A percentile compares a stretch with the other conserved stretches of the same genome.
Evolutionary conservation across 257 asterid species (phyloP).

Genomic region (Mitragyna speciosa): DNA sequence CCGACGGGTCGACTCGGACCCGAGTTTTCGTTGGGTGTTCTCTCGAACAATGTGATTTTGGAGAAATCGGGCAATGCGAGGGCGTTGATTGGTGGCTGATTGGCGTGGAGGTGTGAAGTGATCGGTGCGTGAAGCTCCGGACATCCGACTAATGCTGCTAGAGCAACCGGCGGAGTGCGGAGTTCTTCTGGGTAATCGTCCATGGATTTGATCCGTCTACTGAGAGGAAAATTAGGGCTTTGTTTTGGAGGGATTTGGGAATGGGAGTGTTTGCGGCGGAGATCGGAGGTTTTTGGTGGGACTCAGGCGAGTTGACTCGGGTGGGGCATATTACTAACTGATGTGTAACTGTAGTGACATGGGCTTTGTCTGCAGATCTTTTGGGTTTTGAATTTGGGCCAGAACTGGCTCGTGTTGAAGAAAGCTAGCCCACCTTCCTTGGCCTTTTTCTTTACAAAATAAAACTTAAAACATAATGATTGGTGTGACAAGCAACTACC

Average conservation of each 20-base stretch:
- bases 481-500: no score
- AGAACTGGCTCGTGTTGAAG: no score
- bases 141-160: slow-evolving; percentile 72
- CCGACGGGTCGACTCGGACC: slow-evolving; percentile 32
- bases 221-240: neutral
- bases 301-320: neutral
- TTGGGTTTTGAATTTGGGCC: neutral
- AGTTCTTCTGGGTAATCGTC: slow-evolving; percentile 93
- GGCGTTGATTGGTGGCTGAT: slow-evolving; percentile 82
- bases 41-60: slow-evolving; percentile 70
- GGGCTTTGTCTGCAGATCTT: neutral
- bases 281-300: neutral
- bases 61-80: slow-evolving; percentile 97
- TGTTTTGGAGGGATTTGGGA: neutral
- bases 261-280: neutral
- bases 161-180: slow-evolving; percentile 87
- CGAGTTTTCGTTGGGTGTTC: slow-evolving; percentile 44
- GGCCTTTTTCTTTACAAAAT: no score
- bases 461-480: no score
- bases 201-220: slow-evolving; percentile 31
- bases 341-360: neutral
- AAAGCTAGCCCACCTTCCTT: no score
- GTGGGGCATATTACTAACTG: neutral
- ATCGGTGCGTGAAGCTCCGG: slow-evolving; percentile 72
- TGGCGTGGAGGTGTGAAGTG: slow-evolving; percentile 78